Evolutionary conservation across 331 rosid species (phyloP).

Genomic region (Stylosanthes scabra): DNA sequence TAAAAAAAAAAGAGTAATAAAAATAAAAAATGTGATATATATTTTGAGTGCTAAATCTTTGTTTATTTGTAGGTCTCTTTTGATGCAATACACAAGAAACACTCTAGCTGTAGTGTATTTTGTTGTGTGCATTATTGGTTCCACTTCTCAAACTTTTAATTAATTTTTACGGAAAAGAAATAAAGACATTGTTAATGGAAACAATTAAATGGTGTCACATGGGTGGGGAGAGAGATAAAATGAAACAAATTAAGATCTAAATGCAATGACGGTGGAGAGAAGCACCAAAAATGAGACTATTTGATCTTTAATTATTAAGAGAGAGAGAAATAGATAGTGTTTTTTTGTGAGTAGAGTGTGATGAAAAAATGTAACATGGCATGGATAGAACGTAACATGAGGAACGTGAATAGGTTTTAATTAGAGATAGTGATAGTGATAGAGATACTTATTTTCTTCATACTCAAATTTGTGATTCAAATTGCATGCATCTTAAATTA

Average conservation of each 20-base stretch:
- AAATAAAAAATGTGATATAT: no score
- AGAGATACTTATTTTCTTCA: no score
- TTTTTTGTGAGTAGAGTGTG: neutral
- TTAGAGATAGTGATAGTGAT: neutral
- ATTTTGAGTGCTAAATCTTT: neutral
- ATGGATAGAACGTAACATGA: neutral
- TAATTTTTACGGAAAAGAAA: neutral
- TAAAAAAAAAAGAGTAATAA: no score
- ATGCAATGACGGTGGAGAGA: neutral
- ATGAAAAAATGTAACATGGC: slow-evolving; percentile 2
- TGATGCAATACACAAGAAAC: slow-evolving; percentile 7
- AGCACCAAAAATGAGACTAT: slow-evolving; percentile 4
- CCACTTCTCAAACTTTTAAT: neutral
- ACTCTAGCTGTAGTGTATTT: neutral
- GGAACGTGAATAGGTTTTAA: neutral
- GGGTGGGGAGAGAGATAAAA: neutral
- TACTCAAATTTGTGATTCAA: no score
- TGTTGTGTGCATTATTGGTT: neutral
- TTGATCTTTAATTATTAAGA: neutral
- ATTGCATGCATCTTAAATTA: no score
- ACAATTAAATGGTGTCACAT: neutral
- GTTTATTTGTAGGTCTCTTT: neutral
- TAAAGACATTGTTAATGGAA: neutral
- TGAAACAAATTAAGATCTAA: neutral
- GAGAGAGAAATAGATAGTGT: neutral